Conservation (phyloP, 1,139 yeast species). For the Chernovozyma sophiae-reginae region DNA sequence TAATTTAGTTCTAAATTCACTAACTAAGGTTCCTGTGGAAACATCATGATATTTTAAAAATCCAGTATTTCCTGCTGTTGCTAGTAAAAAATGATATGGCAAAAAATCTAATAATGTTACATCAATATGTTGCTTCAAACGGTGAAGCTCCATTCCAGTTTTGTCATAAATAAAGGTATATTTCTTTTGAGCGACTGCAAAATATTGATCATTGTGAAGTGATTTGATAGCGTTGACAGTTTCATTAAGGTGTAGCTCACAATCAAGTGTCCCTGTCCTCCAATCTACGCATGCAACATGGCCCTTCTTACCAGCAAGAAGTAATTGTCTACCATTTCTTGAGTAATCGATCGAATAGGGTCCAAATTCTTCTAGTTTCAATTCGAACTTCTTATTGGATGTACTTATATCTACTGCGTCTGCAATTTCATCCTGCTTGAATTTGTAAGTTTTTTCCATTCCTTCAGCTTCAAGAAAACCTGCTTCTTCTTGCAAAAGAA, state of each 20-base stretch:
- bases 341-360: conserved; percentile 83
- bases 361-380: conserved; percentile 74
- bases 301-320: conserved; percentile 87
- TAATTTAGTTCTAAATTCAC: conserved; percentile 78
- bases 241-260: conserved; percentile 83
- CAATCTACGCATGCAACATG: conserved; percentile 96
- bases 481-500: conserved; percentile 74
- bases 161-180: conserved; percentile 90
- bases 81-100: conserved; percentile 87
- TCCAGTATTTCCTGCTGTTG: conserved; percentile 86
- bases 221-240: conserved; percentile 88
- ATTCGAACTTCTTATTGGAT: conserved; percentile 68
- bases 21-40: conserved; percentile 81
- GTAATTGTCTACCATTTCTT: conserved; percentile 79
- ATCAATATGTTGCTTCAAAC: conserved; percentile 86
- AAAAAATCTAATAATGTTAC: conserved; percentile 78
- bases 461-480: conserved; percentile 91
- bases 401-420: conserved; percentile 78
- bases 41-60: conserved; percentile 91
- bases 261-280: conserved; percentile 77
- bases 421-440: conserved; percentile 74
- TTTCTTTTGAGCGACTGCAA: conserved; percentile 96
- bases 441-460: conserved; percentile 87
- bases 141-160: conserved; percentile 87
- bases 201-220: conserved; percentile 86